Evolutionary conservation across 768 basidiomycete genomes (phyloP).

Genomic region (Pisolithus orientalis): DNA sequence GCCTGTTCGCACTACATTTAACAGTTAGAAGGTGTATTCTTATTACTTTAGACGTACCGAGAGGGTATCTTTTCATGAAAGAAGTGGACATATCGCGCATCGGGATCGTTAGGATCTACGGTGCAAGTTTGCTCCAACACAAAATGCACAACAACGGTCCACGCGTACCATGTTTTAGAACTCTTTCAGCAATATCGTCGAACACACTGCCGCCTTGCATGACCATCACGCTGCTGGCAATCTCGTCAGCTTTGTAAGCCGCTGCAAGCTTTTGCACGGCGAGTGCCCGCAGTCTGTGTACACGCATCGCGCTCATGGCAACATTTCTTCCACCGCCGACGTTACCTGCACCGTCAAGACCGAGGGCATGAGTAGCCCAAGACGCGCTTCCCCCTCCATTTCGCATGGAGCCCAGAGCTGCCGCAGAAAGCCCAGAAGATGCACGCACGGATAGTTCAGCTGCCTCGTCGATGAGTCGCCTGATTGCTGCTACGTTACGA

Average conservation of each 20-base stretch:
- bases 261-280: conserved; percentile 84
- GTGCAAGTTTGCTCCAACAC: not conserved
- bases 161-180: conserved; percentile 59
- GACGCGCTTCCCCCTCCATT: conserved; percentile 35
- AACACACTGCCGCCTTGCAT: conserved; percentile 94
- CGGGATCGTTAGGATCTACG: conserved; percentile 66
- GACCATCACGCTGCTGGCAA: conserved; percentile 89
- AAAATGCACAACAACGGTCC: not conserved
- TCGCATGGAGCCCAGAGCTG: conserved; percentile 64
- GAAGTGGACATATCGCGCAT: conserved; percentile 87
- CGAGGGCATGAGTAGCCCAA: conserved; percentile 61
- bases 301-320: conserved; percentile 78
- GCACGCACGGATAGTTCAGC: conserved; percentile 85
- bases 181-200: conserved; percentile 86
- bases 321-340: conserved; percentile 60
- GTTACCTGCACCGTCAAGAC: conserved; percentile 53
- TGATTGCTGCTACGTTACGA: conserved; percentile 65
- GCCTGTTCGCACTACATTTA: conserved; percentile 39
- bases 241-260: conserved; percentile 84
- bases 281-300: conserved; percentile 72
- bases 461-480: conserved; percentile 83
- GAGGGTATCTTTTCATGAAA: conserved; percentile 96
- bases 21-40: conserved; percentile 9
- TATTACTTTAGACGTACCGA: conserved; percentile 44
- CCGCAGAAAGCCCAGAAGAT: conserved; percentile 73